Percentiles rank a stretch among this genome's conserved stretches.
These are phyloP conservation scores for Colletotrichum phormii DNA, from an alignment of 2,329 filamentous ascomycete species.

Conservation along the genomic window DNA sequence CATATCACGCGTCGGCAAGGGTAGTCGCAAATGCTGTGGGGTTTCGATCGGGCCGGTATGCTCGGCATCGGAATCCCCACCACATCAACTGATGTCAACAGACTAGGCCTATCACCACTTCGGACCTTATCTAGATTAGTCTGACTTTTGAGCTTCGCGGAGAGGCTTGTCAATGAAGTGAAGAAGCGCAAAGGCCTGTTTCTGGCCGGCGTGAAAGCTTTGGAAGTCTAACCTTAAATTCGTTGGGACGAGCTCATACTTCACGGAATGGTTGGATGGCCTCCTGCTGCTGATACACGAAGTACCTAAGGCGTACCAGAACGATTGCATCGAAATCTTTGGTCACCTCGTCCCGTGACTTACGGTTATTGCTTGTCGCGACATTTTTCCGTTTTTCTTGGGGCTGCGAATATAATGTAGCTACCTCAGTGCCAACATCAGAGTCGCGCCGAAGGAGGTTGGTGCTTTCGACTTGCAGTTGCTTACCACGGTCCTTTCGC, in stretches of 20 bases:
- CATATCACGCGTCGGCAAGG: no score
- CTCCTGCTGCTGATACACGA: neutral
- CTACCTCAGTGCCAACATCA: no score
- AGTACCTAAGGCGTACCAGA: neutral
- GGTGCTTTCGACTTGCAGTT: no score
- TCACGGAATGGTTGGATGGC: neutral
- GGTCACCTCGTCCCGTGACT: no score
- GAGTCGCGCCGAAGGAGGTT: no score
- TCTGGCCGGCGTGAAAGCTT: neutral
- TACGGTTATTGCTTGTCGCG: no score
- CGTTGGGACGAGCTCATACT: neutral
- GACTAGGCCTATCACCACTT: neutral
- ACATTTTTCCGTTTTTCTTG: no score
- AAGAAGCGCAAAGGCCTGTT: neutral
- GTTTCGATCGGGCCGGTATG: neutral
- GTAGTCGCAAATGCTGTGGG: no score
- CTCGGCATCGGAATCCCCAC: neutral
- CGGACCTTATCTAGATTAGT: neutral
- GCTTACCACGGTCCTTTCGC: no score
- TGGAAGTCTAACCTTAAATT: neutral
- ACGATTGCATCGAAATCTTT: no score
- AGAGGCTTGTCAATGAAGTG: neutral
- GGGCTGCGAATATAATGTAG: no score
- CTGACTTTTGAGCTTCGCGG: neutral
- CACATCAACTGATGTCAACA: neutral